Evolutionary conservation across 805 yeast species (phyloP).

Genomic region (Candida maris): DNA sequence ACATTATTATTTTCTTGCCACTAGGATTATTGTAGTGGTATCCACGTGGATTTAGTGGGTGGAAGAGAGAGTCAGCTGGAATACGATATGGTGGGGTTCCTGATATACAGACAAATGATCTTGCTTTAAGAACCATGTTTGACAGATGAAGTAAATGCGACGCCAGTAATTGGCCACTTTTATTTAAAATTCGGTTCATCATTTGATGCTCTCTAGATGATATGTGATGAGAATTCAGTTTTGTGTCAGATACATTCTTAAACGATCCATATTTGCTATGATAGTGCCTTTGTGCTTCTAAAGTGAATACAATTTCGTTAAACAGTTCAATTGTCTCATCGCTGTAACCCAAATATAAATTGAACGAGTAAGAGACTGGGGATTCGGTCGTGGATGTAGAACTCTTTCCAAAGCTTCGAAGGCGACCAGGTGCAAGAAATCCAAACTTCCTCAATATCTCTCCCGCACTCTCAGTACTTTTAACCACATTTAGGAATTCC

Average conservation of each 20-base stretch:
- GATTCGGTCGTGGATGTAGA: background rate
- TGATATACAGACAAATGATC: slow-evolving; percentile 26
- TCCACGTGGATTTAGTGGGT: slow-evolving; percentile 27
- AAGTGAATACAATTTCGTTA: slow-evolving; percentile 28
- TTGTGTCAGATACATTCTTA: background rate
- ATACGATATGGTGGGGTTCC: slow-evolving; percentile 31
- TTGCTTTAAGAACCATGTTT: slow-evolving; percentile 24
- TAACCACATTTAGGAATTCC: slow-evolving; percentile 29
- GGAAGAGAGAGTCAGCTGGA: slow-evolving; percentile 25
- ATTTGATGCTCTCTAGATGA: slow-evolving; percentile 7
- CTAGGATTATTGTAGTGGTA: slow-evolving; percentile 25
- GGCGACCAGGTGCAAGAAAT: slow-evolving; percentile 27
- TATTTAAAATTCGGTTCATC: slow-evolving; percentile 17
- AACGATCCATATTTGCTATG: slow-evolving; percentile 5
- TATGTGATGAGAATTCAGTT: background rate
- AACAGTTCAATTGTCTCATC: slow-evolving; percentile 32
- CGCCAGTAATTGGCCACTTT: slow-evolving; percentile 18
- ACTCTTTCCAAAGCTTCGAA: slow-evolving; percentile 6
- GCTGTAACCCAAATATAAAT: slow-evolving; percentile 34
- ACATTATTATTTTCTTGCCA: slow-evolving; percentile 19
- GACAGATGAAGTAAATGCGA: slow-evolving; percentile 23
- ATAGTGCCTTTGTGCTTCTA: slow-evolving; percentile 26
- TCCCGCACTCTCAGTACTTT: slow-evolving; percentile 23
- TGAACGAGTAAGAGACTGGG: slow-evolving; percentile 16
- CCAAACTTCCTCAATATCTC: slow-evolving; percentile 26